Evolutionary conservation across 768 basidiomycete species (phyloP).

Genomic region (Tephrocybe sp.): DNA sequence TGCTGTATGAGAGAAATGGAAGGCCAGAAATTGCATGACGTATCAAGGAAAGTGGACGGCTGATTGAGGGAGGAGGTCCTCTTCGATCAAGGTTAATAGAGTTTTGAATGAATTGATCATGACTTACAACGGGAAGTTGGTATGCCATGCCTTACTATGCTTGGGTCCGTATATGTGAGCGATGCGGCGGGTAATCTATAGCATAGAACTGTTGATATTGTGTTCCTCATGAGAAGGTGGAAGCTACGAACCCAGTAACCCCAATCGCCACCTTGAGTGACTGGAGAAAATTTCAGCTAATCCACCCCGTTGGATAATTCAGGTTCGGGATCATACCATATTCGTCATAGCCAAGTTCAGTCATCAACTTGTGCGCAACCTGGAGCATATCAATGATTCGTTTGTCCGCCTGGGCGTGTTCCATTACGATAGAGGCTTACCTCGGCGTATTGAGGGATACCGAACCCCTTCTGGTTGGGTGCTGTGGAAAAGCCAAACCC

Average conservation of each 20-base stretch:
- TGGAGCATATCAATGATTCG: too few relatives aligned
- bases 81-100: constrained; percentile 5
- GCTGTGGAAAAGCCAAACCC: constrained; percentile 62
- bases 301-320: too few relatives aligned
- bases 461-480: constrained; percentile 51
- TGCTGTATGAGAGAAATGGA: constrained; percentile 18
- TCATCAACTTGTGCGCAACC: constrained; percentile 49
- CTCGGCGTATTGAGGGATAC: constrained; percentile 49
- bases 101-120: background rate
- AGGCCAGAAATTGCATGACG: constrained; percentile 23
- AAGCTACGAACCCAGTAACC: constrained; percentile 30
- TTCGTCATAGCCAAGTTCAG: constrained; percentile 43
- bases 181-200: constrained; percentile 27
- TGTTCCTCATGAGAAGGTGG: background rate
- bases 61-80: constrained; percentile 18
- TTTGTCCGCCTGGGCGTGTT: too few relatives aligned
- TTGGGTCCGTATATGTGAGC: constrained; percentile 30
- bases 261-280: constrained; percentile 51
- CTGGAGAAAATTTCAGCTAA: constrained; percentile 20
- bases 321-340: constrained; percentile 29
- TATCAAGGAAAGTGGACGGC: constrained; percentile 24
- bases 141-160: constrained; percentile 52
- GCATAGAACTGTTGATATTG: background rate
- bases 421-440: constrained; percentile 31
- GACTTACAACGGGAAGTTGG: constrained; percentile 39